A percentile compares a stretch with the other conserved stretches of the same genome.
These are phyloP conservation scores for Sutorius australiensis DNA, from an alignment of 768 basidiomycete species.

Conservation along the genomic window DNA sequence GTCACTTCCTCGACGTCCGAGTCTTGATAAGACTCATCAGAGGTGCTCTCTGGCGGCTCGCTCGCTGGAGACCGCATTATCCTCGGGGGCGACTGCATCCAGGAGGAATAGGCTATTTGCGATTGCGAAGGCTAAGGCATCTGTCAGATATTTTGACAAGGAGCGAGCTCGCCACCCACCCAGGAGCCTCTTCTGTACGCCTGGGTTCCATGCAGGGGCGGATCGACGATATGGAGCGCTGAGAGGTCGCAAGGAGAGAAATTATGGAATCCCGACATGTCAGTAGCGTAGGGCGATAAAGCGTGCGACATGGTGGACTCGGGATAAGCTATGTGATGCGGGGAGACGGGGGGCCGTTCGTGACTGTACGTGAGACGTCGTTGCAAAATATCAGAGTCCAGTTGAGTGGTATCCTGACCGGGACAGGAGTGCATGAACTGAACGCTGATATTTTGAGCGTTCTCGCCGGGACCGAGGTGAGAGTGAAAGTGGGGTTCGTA, in stretches of 20 bases:
- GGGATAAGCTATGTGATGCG: slow-evolving; percentile 19
- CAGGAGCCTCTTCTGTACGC: slow-evolving; percentile 23
- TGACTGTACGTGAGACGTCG: slow-evolving; percentile 11
- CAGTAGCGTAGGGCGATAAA: slow-evolving; percentile 14
- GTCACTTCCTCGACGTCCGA: slow-evolving; percentile 26
- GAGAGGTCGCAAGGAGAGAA: slow-evolving; percentile 11
- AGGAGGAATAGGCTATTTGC: slow-evolving; percentile 11
- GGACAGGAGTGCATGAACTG: slow-evolving; percentile 29
- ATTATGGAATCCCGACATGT: slow-evolving; percentile 9
- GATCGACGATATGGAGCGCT: slow-evolving; percentile 7
- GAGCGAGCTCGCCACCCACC: slow-evolving; percentile 16
- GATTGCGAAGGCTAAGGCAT: slow-evolving; percentile 17
- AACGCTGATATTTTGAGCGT: slow-evolving; percentile 27
- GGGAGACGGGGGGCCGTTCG: not conserved
- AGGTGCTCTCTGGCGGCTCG: slow-evolving; percentile 28
- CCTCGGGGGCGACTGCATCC: slow-evolving; percentile 12
- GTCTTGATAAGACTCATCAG: slow-evolving; percentile 28
- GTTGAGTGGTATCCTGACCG: slow-evolving; percentile 21
- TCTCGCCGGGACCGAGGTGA: slow-evolving; percentile 13
- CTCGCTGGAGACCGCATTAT: slow-evolving; percentile 27
- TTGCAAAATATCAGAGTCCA: slow-evolving; percentile 26
- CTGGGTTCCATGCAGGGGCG: slow-evolving; percentile 10
- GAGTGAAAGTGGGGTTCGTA: slow-evolving; percentile 11
- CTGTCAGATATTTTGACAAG: slow-evolving; percentile 16
- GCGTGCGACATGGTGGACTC: slow-evolving; percentile 28